phyloP scores from a whole-genome alignment of 2,329 filamentous ascomycete genomes.

The Alternaria novae-zelandiae region DNA sequence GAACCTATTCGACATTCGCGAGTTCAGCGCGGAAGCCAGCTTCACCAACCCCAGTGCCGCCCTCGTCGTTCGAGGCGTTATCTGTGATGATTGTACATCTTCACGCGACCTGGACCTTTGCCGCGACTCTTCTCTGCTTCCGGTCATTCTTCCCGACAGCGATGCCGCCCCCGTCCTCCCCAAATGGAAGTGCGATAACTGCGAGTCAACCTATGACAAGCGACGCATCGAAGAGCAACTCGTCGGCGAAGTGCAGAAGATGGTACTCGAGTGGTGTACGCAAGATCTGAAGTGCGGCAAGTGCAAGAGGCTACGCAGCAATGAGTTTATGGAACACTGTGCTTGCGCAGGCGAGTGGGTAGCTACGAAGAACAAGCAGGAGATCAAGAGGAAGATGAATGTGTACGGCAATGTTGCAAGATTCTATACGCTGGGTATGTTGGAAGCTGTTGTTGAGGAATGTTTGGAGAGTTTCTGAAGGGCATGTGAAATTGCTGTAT shows the following conservation, averaged over 20 bases:
- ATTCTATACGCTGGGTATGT: conserved; percentile 82
- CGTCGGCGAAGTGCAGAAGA: conserved; percentile 75
- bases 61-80: conserved; percentile 75
- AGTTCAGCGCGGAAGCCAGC: conserved; percentile 86
- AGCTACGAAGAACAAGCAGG: conserved; percentile 70
- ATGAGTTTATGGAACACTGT: conserved; percentile 97
- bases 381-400: conserved; percentile 68
- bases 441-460: conserved; percentile 75
- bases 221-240: conserved; percentile 83
- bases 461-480: conserved; percentile 57
- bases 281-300: conserved; percentile 91
- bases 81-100: conserved; percentile 90
- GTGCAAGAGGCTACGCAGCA: conserved; percentile 70
- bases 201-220: conserved; percentile 76
- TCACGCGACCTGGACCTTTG: conserved; percentile 90
- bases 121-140: conserved; percentile 81
- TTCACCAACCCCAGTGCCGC: conserved; percentile 85
- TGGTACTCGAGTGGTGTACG: conserved; percentile 80
- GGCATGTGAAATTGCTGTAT: neutral
- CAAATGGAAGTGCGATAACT: conserved; percentile 78
- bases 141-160: conserved; percentile 49
- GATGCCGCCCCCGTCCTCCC: conserved; percentile 60
- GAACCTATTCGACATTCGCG: conserved; percentile 88
- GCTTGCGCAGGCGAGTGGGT: conserved; percentile 88
- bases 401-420: conserved; percentile 77